Evolutionary conservation across 306 rosid species (phyloP), one percentile per base, ranked within the genome.

Genomic region (Nissolia schottii): DNA sequence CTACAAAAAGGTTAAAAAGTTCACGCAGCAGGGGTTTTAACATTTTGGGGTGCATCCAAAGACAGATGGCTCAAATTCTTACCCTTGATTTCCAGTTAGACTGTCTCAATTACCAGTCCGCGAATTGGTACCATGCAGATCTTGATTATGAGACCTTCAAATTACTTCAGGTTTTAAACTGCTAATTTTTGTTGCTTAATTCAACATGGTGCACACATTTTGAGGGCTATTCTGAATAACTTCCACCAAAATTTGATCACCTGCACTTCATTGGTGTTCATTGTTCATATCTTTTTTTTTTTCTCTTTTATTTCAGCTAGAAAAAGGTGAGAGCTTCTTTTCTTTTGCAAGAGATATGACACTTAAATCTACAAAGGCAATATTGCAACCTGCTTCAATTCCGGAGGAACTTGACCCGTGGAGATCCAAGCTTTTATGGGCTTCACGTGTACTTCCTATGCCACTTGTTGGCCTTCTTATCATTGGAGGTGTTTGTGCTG

Each of bases 391-490:
- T 53, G 65, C 81, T 77, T 71, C 90, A 31, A 60, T 81, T 64
- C 83, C 87, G 1, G 95, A 88, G 76, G 96, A 88, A 85, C 97
- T 91, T 83, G 97, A 75, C 60, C 90, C 97, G 15, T 85, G 79
- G 92, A 87, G 93, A 79, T 87, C 97, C 31, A 94, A 91, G 81
- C 97, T 94, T 82, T 77, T 86, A 57, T 89, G 97, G 97, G 98
- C 97, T 14, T 88, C 98, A 10, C 94, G 93, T 34, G 91, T 89
- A 55, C 97, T 94, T 79, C 98, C 97, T 19, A 94, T 94, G 98
- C 98, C 98, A 13, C 95, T 94, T 9, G 87, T 94, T 40, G 98
- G 98, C 70, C 92, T 91, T 53, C 80, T 94, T 51, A 82, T 94
- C 53, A 94, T 94, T 45, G 94, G 86, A 46, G 58, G 91, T 35